These are phyloP conservation scores for Barbarea vulgaris DNA, from an alignment of 345 rosid genomes.

Conservation along the genomic window DNA sequence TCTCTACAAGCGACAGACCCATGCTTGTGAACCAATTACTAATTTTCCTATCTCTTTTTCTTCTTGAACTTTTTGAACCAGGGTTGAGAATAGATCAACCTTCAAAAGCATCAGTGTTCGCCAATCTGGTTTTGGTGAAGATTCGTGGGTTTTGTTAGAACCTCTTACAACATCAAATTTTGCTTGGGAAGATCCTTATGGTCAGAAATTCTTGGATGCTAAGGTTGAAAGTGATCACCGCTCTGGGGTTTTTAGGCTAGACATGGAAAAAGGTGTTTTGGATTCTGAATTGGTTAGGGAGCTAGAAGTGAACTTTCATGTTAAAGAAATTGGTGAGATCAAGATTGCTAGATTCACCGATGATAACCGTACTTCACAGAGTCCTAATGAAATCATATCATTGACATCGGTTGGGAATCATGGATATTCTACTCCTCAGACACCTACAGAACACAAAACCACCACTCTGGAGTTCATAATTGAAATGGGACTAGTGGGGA, in stretches of 20 bases:
- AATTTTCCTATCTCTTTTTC: slow-evolving; percentile 21
- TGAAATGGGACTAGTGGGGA: slow-evolving; percentile 88
- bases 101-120: slow-evolving; percentile 65
- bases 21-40: slow-evolving; percentile 20
- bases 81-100: slow-evolving; percentile 87
- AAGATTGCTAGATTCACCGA: slow-evolving; percentile 72
- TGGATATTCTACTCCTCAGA: slow-evolving; percentile 51
- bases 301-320: slow-evolving; percentile 61
- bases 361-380: slow-evolving; percentile 41
- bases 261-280: slow-evolving; percentile 62
- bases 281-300: slow-evolving; percentile 51
- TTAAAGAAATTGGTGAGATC: slow-evolving; percentile 65
- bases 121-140: slow-evolving; percentile 87
- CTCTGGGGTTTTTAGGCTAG: slow-evolving; percentile 54
- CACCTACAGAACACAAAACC: slow-evolving; percentile 41
- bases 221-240: slow-evolving; percentile 51
- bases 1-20: slow-evolving; percentile 6
- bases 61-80: slow-evolving; percentile 37
- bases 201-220: slow-evolving; percentile 75
- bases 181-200: slow-evolving; percentile 97
- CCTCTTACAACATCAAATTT: slow-evolving; percentile 75
- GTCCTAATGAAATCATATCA: slow-evolving; percentile 47
- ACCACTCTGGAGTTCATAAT: slow-evolving; percentile 75
- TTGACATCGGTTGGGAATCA: slow-evolving; percentile 46
- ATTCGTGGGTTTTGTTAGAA: slow-evolving; percentile 68